Percentiles rank a stretch among this genome's conserved stretches.
These are phyloP conservation scores for Phytophthora pluvialis DNA, from an alignment of 352 stramenopile species.

Conservation along the genomic window DNA sequence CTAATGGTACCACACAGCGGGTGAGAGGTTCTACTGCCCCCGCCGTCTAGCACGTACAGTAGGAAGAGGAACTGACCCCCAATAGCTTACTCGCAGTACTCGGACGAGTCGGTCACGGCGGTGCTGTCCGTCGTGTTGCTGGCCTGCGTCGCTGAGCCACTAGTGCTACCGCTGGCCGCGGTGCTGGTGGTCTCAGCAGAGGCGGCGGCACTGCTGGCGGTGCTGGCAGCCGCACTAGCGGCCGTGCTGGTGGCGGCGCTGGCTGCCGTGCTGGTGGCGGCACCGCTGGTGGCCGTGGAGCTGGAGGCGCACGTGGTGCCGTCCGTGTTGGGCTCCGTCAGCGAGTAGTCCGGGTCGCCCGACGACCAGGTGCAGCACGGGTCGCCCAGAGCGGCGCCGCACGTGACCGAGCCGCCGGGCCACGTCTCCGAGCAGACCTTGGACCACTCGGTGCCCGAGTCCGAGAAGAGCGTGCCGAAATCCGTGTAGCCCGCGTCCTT, in stretches of 20 bases:
- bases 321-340: slow-evolving; percentile 45
- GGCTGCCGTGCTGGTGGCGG: slow-evolving; percentile 10
- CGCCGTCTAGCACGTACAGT: slow-evolving; percentile 17
- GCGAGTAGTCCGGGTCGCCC: slow-evolving; percentile 39
- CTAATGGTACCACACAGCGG: not conserved
- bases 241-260: slow-evolving; percentile 13
- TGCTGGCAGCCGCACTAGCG: slow-evolving; percentile 6
- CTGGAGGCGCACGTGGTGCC: slow-evolving; percentile 41
- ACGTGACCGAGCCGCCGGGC: slow-evolving; percentile 46
- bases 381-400: slow-evolving; percentile 41
- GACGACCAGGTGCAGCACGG: slow-evolving; percentile 54
- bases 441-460: slow-evolving; percentile 40
- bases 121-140: slow-evolving; percentile 32
- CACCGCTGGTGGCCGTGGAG: slow-evolving; percentile 26
- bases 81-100: slow-evolving; percentile 42
- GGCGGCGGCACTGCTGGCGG: slow-evolving; percentile 1
- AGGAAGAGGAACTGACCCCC: not conserved
- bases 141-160: slow-evolving; percentile 19
- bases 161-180: slow-evolving; percentile 19
- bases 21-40: slow-evolving; percentile 6
- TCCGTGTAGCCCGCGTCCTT: slow-evolving; percentile 42
- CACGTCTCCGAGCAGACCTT: slow-evolving; percentile 51
- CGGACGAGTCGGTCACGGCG: slow-evolving; percentile 32
- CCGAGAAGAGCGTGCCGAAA: slow-evolving; percentile 55
- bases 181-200: slow-evolving; percentile 15